phyloP scores from a whole-genome alignment of 2,329 filamentous ascomycete species.

The Chaetomium strumarium region DNA sequence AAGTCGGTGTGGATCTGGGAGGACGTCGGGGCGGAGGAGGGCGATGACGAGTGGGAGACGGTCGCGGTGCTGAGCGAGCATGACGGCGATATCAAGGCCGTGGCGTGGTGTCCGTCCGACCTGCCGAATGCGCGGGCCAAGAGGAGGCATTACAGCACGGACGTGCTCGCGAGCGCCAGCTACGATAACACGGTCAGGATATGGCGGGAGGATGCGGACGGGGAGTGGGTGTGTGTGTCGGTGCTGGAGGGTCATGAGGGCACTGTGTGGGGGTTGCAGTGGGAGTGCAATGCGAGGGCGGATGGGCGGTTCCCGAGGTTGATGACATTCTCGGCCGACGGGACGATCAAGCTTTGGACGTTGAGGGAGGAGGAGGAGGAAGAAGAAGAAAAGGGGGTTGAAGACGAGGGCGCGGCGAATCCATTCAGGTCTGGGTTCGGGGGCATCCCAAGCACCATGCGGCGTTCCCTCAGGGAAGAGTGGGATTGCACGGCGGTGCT shows the following conservation, averaged over 20 bases:
- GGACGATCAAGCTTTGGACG: constrained; percentile 73
- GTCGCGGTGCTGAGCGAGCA: constrained; percentile 93
- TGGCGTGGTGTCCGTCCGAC: constrained; percentile 76
- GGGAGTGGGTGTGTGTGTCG: constrained; percentile 86
- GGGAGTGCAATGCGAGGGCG: constrained; percentile 45
- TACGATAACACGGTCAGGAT: constrained; percentile 90
- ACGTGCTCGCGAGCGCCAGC: constrained; percentile 81
- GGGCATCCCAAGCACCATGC: constrained; percentile 84
- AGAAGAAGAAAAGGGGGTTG: constrained; percentile 30
- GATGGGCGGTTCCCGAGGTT: constrained; percentile 53
- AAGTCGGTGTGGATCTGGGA: constrained; percentile 99
- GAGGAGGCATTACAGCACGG: constrained; percentile 45
- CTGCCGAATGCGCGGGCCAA: constrained; percentile 41
- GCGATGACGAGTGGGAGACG: constrained; percentile 96
- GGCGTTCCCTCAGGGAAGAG: constrained; percentile 68
- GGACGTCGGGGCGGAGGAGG: constrained; percentile 63
- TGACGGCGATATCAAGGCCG: constrained; percentile 89
- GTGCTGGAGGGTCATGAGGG: constrained; percentile 73
- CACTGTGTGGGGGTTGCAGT: constrained; percentile 87
- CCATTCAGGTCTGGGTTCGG: constrained; percentile 40
- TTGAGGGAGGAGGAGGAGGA: constrained; percentile 50
- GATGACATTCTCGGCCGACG: constrained; percentile 80
- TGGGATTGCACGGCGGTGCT: constrained; percentile 77
- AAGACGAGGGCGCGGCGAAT: constrained; percentile 21
- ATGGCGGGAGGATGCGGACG: constrained; percentile 83